phyloP scores from a whole-genome alignment of 2,329 filamentous ascomycete genomes.

The Tolypocladium capitatum region DNA sequence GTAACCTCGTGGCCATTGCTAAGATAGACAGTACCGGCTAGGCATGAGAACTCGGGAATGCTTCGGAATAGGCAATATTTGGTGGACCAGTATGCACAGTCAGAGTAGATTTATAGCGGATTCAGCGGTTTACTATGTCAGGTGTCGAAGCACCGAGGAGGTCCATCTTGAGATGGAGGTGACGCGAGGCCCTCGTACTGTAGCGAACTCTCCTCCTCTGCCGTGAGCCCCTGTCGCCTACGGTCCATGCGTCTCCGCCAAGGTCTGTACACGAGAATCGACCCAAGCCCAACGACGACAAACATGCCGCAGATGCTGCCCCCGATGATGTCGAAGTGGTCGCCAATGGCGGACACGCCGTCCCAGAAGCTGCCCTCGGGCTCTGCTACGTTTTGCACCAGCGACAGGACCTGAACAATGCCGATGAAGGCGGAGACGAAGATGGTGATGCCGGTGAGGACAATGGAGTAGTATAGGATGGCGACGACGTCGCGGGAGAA shows the following conservation, averaged over 20 bases:
- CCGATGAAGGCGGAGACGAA: slow-evolving; percentile 78
- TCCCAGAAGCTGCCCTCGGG: slow-evolving; percentile 78
- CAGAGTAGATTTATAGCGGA: background rate
- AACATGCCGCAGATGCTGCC: slow-evolving; percentile 80
- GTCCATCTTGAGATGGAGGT: background rate
- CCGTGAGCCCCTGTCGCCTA: slow-evolving; percentile 6
- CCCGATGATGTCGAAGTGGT: slow-evolving; percentile 77
- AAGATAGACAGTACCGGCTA: background rate
- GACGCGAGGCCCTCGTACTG: background rate
- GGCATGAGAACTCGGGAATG: background rate
- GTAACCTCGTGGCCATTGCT: background rate
- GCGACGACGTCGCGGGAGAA: slow-evolving; percentile 74
- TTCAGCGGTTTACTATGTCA: background rate
- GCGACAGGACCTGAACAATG: slow-evolving; percentile 66
- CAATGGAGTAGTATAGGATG: slow-evolving; percentile 85
- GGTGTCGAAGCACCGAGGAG: background rate
- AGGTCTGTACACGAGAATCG: slow-evolving; percentile 62
- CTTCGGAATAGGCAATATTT: background rate
- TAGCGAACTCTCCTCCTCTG: background rate
- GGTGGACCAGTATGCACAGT: background rate
- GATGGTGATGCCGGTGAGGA: slow-evolving; percentile 73
- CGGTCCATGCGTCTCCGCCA: slow-evolving; percentile 48
- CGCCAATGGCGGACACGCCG: slow-evolving; percentile 60
- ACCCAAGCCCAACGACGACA: slow-evolving; percentile 59
- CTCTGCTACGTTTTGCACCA: slow-evolving; percentile 63